These are phyloP conservation scores for Acanthamoeba triangularis DNA, from an alignment of 208 protist genomes.

Conservation along the genomic window DNA sequence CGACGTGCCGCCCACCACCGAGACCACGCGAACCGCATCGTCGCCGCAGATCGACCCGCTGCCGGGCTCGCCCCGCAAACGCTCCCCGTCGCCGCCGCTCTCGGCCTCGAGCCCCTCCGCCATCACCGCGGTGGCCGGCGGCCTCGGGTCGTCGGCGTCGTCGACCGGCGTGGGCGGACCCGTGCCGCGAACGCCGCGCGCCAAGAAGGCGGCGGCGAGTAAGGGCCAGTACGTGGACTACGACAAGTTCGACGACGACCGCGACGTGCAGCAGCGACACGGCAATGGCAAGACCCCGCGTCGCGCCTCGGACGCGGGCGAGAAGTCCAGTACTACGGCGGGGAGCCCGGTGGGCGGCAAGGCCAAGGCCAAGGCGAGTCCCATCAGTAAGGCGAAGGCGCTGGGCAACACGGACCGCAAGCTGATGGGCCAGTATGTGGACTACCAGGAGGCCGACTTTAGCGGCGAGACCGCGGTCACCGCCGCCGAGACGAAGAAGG, in stretches of 20 bases:
- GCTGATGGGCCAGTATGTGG: conserved; percentile 19
- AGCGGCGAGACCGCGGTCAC: neutral
- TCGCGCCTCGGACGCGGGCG: neutral
- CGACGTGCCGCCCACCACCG: neutral
- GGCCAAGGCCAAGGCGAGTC: neutral
- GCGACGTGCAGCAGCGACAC: neutral
- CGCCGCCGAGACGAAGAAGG: neutral
- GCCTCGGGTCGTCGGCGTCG: neutral
- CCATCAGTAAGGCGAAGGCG: neutral
- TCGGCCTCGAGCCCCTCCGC: conserved; percentile 17
- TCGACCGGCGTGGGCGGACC: neutral
- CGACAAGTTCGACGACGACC: neutral
- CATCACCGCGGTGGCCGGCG: neutral
- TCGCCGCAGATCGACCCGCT: neutral
- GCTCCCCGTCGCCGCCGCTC: neutral
- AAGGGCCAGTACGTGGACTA: conserved; percentile 22
- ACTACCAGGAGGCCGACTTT: conserved; percentile 12
- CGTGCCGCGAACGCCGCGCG: neutral
- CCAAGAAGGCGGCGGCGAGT: conserved; percentile 3
- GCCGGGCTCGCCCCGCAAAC: neutral
- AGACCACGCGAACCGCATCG: neutral
- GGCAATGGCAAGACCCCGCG: neutral
- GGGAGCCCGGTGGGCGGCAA: too few relatives aligned
- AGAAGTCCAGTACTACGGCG: too few relatives aligned
- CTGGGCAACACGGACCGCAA: neutral